phyloP scores from a whole-genome alignment of 768 basidiomycete genomes.

The Suillus sp. region DNA sequence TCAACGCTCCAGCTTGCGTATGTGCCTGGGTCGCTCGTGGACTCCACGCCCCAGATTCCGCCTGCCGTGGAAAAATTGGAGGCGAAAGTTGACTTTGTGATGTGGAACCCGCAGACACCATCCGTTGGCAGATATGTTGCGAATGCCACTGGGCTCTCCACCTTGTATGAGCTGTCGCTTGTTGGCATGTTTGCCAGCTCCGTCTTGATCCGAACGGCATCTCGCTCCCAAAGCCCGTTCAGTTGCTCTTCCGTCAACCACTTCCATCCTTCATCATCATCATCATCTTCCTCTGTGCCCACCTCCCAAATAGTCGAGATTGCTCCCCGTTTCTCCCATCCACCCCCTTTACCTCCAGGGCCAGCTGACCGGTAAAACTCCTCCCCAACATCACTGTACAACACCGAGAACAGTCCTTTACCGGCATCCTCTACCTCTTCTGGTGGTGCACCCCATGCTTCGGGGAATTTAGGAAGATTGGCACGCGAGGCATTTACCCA shows the following conservation, averaged over 20 bases:
- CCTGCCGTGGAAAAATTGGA: slow-evolving; percentile 17
- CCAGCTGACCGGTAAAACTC: slow-evolving; percentile 50
- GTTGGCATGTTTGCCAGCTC: slow-evolving; percentile 26
- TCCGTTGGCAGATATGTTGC: slow-evolving; percentile 44
- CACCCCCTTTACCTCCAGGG: slow-evolving; percentile 33
- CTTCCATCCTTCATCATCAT: slow-evolving; percentile 16
- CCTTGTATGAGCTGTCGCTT: slow-evolving; percentile 13
- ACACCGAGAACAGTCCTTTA: slow-evolving; percentile 46
- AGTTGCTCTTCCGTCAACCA: slow-evolving; percentile 42
- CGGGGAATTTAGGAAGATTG: slow-evolving; percentile 40
- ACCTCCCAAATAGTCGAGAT: slow-evolving; percentile 45
- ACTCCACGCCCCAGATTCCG: slow-evolving; percentile 26
- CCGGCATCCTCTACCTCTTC: slow-evolving; percentile 34
- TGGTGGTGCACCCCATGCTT: slow-evolving; percentile 47
- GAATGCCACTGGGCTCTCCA: slow-evolving; percentile 22
- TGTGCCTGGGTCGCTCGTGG: slow-evolving; percentile 15
- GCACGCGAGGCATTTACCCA: slow-evolving; percentile 46
- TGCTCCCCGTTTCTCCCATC: slow-evolving; percentile 47
- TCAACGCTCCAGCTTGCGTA: slow-evolving; percentile 53
- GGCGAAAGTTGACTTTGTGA: slow-evolving; percentile 34
- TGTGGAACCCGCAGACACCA: slow-evolving; percentile 49
- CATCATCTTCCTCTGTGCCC: slow-evolving; percentile 5
- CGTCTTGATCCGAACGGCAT: slow-evolving; percentile 40
- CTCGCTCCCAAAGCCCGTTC: slow-evolving; percentile 41
- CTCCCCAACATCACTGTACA: slow-evolving; percentile 56